These are phyloP conservation scores for Geopyxis carbonaria DNA, from an alignment of 495 filamentous ascomycete genomes.

Conservation along the genomic window DNA sequence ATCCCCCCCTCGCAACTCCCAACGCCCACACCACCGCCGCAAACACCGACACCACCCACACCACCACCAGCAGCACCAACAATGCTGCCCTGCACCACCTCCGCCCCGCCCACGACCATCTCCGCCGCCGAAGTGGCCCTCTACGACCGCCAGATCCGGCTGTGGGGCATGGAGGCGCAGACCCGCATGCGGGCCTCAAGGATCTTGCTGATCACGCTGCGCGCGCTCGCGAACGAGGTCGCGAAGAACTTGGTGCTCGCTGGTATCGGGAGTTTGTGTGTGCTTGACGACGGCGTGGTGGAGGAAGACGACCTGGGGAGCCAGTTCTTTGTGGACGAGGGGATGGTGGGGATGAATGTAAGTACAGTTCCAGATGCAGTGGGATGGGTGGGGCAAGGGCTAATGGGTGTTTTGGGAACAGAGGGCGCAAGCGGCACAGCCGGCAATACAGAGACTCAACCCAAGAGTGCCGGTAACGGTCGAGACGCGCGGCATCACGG, in stretches of 20 bases:
- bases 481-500: slow-evolving; percentile 45
- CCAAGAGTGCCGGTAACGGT: slow-evolving; percentile 66
- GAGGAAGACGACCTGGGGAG: slow-evolving; percentile 68
- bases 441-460: slow-evolving; percentile 67
- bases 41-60: too few relatives aligned
- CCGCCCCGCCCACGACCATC: too few relatives aligned
- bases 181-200: slow-evolving; percentile 78
- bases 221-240: slow-evolving; percentile 82
- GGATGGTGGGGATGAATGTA: slow-evolving; percentile 59
- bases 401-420: slow-evolving; percentile 5
- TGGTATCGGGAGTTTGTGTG: slow-evolving; percentile 78
- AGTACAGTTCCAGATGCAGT: slow-evolving; percentile 7
- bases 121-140: slow-evolving; percentile 80
- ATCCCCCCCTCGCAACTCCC: too few relatives aligned
- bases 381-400: too few relatives aligned
- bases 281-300: slow-evolving; percentile 65
- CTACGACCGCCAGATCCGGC: slow-evolving; percentile 94
- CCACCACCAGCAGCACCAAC: too few relatives aligned
- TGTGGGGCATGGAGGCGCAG: slow-evolving; percentile 94
- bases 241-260: slow-evolving; percentile 96
- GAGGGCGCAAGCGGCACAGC: slow-evolving; percentile 67
- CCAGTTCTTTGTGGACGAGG: slow-evolving; percentile 70
- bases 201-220: slow-evolving; percentile 75
- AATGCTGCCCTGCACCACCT: too few relatives aligned
- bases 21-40: too few relatives aligned